These are phyloP conservation scores for Rhodotorula glutinis DNA, from an alignment of 1,284 basidiomycete genomes.

Conservation along the genomic window DNA sequence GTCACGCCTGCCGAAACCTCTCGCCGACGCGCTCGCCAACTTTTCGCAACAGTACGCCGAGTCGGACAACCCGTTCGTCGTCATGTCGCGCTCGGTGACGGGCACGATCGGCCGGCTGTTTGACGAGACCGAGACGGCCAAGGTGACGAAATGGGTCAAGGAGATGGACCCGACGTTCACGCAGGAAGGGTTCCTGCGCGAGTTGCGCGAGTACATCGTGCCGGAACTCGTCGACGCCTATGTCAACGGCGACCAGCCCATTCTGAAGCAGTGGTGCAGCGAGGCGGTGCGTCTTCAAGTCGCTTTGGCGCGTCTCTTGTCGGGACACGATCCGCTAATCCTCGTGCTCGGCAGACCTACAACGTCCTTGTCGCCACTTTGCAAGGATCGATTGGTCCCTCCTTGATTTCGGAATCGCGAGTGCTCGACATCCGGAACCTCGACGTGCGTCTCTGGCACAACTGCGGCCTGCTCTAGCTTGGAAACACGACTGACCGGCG, in stretches of 20 bases:
- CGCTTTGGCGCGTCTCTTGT: no score
- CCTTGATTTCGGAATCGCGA: slow-evolving; percentile 82
- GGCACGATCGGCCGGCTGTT: slow-evolving; percentile 75
- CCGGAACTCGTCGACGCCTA: slow-evolving; percentile 98
- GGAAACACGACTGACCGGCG: not conserved
- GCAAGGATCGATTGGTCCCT: slow-evolving; percentile 87
- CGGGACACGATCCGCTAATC: not conserved
- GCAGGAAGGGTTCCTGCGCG: slow-evolving; percentile 80
- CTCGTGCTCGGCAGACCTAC: slow-evolving; percentile 63
- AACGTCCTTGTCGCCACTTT: slow-evolving; percentile 97
- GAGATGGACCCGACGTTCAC: slow-evolving; percentile 81
- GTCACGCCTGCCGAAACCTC: slow-evolving; percentile 54
- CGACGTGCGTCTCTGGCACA: slow-evolving; percentile 62
- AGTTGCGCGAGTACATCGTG: slow-evolving; percentile 93
- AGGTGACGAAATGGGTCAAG: slow-evolving; percentile 84
- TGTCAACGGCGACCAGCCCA: slow-evolving; percentile 78
- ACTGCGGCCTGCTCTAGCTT: not conserved
- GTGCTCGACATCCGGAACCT: slow-evolving; percentile 93
- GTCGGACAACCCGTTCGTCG: slow-evolving; percentile 86
- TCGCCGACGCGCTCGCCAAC: slow-evolving; percentile 36
- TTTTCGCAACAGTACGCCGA: slow-evolving; percentile 74
- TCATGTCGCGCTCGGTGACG: slow-evolving; percentile 76
- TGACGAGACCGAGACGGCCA: slow-evolving; percentile 96
- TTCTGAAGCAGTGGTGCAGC: slow-evolving; percentile 86
- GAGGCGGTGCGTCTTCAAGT: slow-evolving; percentile 69